Evolutionary conservation across 805 yeast genomes (phyloP), one percentile per base, ranked within the genome.

Genomic region (Hanseniaspora vineae): DNA sequence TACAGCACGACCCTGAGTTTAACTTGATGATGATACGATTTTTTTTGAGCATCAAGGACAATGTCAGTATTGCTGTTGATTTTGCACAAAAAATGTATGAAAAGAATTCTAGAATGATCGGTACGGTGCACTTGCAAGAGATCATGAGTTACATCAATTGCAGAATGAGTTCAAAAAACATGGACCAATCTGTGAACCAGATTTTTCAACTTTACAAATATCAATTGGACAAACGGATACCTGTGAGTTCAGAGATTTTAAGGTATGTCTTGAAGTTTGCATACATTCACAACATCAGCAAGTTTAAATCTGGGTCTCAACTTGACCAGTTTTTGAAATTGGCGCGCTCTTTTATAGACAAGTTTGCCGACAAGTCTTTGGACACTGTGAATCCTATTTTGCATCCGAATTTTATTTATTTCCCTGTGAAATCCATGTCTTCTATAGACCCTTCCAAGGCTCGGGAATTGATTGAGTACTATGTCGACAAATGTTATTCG

Each of bases 361-460:
- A 54, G 35, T 58, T 54, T 19, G 55, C 57, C 32, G 53, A 50
- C 31, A 54, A 49, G 48, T 55, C 48, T 18, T 39, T 51, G 33
- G 58, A 51, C 49, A 49, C 58, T 1, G 48, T 59, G 0, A 47
- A 50, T n/a, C 55, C 55, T 2, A 51, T 50, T 13, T 46, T 66
- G 32, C 66, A 64, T 42, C 68, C 69, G 20, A 56, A 65, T 2
- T 54, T 63, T 9, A 49, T 68, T 47, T 66, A 64, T 35, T 68
- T 69, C 55, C 61, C 70, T 20, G 56, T 67, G 50, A 56, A 60
- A 37, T 48, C 55, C 2, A 52, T 67, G 31, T 57, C 63, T 2
- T 60, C 58, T 42, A 52, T 48, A 44, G 55, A 58, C 31, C 65
- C 69, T 1, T 56, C 54, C 31, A 58, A 55, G 39, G 70, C 71